Percentiles rank a stretch among this genome's conserved stretches.
phyloP scores from a whole-genome alignment of 2,329 filamentous ascomycete species.

The Pyrenochaeta sp. region DNA sequence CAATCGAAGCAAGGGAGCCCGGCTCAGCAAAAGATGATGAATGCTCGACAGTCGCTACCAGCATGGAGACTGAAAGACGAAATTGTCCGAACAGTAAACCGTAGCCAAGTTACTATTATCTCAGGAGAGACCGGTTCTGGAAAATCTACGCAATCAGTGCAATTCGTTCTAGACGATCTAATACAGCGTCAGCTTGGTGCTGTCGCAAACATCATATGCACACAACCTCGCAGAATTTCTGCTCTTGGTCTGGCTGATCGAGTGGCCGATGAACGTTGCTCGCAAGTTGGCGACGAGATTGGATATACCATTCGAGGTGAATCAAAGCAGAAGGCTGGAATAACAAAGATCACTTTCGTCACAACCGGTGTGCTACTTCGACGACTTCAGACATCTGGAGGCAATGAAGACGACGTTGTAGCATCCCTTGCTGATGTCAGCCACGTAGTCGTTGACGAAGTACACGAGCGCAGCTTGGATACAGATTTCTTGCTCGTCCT shows the following conservation, averaged over 20 bases:
- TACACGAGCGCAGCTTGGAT: constrained; percentile 93
- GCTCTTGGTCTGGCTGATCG: constrained; percentile 92
- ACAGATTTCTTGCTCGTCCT: constrained; percentile 93
- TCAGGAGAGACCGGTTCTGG: constrained; percentile 96
- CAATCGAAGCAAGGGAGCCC: constrained; percentile 68
- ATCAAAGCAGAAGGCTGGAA: constrained; percentile 71
- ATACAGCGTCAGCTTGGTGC: constrained; percentile 78
- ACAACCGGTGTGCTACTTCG: constrained; percentile 93
- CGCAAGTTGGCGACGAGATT: constrained; percentile 81
- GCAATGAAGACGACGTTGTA: constrained; percentile 78
- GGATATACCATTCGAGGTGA: constrained; percentile 93
- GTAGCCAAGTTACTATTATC: constrained; percentile 91
- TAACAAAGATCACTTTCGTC: constrained; percentile 92
- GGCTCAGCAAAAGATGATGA: constrained; percentile 76
- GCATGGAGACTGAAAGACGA: constrained; percentile 84
- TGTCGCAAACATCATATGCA: constrained; percentile 89
- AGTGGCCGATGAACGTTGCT: constrained; percentile 90
- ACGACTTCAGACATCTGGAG: constrained; percentile 88
- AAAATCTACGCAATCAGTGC: constrained; percentile 95
- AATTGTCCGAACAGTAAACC: constrained; percentile 77
- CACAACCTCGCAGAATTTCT: constrained; percentile 92
- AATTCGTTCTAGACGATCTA: constrained; percentile 92
- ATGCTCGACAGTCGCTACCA: constrained; percentile 75
- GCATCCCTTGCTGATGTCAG: constrained; percentile 87
- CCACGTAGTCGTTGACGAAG: constrained; percentile 94